Percentiles rank a stretch among this genome's conserved stretches.
phyloP scores from a whole-genome alignment of 2,329 filamentous ascomycete genomes.

The Leptographium flavum region DNA sequence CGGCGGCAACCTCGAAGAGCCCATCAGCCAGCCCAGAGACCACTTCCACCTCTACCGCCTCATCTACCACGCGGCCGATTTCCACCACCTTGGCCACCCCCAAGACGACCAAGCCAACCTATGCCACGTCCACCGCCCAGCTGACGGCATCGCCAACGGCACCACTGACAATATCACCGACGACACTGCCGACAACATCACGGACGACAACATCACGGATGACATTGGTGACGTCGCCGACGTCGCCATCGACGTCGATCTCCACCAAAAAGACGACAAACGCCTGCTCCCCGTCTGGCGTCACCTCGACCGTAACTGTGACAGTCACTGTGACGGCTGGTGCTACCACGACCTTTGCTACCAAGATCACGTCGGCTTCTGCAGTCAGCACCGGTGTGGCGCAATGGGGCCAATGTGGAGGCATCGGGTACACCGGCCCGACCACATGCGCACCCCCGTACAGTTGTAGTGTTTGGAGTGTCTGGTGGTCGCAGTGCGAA shows the following conservation, averaged over 20 bases:
- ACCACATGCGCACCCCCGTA: conserved; percentile 19
- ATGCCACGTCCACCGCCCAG: neutral
- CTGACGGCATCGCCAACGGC: neutral
- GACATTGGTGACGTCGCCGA: conserved; percentile 11
- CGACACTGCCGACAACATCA: too few relatives aligned
- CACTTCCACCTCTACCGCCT: conserved; percentile 5
- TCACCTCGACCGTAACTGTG: conserved; percentile 8
- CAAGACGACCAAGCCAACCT: neutral
- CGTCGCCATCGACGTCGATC: conserved; percentile 8
- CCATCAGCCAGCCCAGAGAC: too few relatives aligned
- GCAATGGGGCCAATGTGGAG: conserved; percentile 24
- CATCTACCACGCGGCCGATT: conserved; percentile 1
- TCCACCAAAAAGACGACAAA: conserved; percentile 5
- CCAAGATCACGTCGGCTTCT: conserved; percentile 10
- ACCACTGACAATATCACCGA: neutral
- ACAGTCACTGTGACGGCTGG: neutral
- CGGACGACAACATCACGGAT: neutral
- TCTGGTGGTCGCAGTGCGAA: conserved; percentile 21
- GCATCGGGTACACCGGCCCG: conserved; percentile 18
- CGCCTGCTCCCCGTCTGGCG: neutral
- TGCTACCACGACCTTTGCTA: conserved; percentile 7
- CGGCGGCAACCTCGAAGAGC: neutral
- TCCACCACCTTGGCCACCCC: conserved; percentile 1
- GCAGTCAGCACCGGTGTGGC: conserved; percentile 2
- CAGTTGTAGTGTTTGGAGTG: conserved; percentile 15